phyloP scores from a whole-genome alignment of 2,329 filamentous ascomycete species.

The Penicillium fuscoglaucum region DNA sequence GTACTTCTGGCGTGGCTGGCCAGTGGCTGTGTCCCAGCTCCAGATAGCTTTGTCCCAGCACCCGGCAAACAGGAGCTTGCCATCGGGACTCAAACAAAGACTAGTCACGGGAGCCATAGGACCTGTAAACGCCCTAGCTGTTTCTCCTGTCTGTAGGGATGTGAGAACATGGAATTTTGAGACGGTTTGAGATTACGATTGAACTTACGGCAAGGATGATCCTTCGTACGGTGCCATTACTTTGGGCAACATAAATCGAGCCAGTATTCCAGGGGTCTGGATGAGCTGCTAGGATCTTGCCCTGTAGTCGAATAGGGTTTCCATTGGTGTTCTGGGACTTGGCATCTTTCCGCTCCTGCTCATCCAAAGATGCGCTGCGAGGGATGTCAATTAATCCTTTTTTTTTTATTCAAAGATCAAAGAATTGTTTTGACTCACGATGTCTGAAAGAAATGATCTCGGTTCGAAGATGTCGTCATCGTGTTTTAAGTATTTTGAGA shows the following conservation, averaged over 20 bases:
- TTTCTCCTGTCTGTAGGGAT: constrained; percentile 46
- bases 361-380: constrained; percentile 49
- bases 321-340: constrained; percentile 82
- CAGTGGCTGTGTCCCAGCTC: constrained; percentile 71
- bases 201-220: constrained; percentile 73
- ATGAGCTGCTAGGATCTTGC: constrained; percentile 78
- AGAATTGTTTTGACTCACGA: constrained; percentile 59
- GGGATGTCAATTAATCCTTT: constrained; percentile 18
- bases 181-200: constrained; percentile 12
- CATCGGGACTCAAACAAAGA: constrained; percentile 62
- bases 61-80: constrained; percentile 72
- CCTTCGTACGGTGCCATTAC: constrained; percentile 74
- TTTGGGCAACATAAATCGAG: constrained; percentile 78
- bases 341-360: constrained; percentile 63
- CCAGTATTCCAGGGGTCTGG: constrained; percentile 64
- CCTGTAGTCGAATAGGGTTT: constrained; percentile 74
- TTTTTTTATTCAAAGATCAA: constrained; percentile 3
- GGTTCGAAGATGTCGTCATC: constrained; percentile 70
- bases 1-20: constrained; percentile 58
- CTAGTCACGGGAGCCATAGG: constrained; percentile 79
- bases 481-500: constrained; percentile 1
- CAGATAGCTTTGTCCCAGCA: constrained; percentile 94
- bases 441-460: constrained; percentile 88
- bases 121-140: constrained; percentile 61
- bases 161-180: constrained; percentile 4